Conservation (phyloP, 352 stramenopile species). For the Pythium coloratum region DNA sequence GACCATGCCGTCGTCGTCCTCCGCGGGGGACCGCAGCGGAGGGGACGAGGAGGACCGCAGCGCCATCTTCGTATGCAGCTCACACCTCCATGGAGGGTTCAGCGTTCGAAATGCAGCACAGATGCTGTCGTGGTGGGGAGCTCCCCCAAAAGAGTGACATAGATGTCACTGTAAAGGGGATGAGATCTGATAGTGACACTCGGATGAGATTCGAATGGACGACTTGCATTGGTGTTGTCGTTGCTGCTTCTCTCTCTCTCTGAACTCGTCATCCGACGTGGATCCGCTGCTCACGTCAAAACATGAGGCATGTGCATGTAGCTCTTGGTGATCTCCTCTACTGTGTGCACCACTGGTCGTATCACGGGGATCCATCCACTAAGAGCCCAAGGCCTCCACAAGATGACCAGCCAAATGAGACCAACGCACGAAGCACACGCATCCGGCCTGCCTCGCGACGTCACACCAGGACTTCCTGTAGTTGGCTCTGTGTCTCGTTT, state of each 20-base stretch:
- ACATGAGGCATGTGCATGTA: not conserved
- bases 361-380: not conserved
- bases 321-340: not conserved
- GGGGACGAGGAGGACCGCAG: conserved; percentile 1
- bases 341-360: not conserved
- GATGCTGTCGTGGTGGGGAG: not conserved
- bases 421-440: too few relatives aligned
- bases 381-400: not conserved
- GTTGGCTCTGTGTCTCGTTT: not conserved
- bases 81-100: not conserved
- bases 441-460: not conserved
- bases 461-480: not conserved
- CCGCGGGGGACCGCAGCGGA: not conserved
- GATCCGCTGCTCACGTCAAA: not conserved
- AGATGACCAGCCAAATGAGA: not conserved
- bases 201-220: not conserved
- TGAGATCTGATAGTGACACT: conserved; percentile 10
- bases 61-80: not conserved
- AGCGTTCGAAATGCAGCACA: not conserved
- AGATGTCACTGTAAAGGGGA: not conserved
- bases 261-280: not conserved
- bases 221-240: not conserved
- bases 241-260: not conserved
- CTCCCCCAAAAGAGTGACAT: conserved; percentile 20
- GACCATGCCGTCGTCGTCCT: conserved; percentile 34